Evolutionary conservation across 129 eudicot genomes (phyloP).

Genomic region (Rutidosis leptorrhynchoides): DNA sequence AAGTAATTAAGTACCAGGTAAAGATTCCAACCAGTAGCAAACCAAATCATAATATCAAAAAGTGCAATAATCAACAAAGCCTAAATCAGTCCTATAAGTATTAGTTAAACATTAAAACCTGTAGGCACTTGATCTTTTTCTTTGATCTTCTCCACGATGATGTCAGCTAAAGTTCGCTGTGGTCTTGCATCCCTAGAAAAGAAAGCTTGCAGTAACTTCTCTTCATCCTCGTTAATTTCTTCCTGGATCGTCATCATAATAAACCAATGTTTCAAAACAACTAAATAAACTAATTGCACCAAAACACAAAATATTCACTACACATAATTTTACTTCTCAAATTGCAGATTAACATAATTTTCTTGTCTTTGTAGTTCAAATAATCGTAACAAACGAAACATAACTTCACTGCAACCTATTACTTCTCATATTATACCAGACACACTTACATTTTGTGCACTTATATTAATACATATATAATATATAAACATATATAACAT

Average conservation of each 20-base stretch:
- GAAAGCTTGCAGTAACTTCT: slow-evolving; percentile 74
- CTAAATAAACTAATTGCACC: too few relatives aligned
- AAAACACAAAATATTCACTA: too few relatives aligned
- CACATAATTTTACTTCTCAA: not conserved
- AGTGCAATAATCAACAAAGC: not conserved
- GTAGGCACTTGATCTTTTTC: slow-evolving; percentile 64
- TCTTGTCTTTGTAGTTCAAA: not conserved
- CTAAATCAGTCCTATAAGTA: not conserved
- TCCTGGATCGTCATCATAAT: slow-evolving; percentile 46
- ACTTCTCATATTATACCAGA: not conserved
- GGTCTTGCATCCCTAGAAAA: slow-evolving; percentile 52
- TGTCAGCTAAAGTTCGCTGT: slow-evolving; percentile 68
- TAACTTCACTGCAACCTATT: not conserved
- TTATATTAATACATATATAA: too few relatives aligned
- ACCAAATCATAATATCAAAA: slow-evolving; percentile 5
- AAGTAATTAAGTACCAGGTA: not conserved
- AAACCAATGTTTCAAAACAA: too few relatives aligned
- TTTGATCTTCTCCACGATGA: slow-evolving; percentile 64
- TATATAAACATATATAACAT: too few relatives aligned
- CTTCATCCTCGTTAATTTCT: slow-evolving; percentile 76
- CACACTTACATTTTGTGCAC: too few relatives aligned
- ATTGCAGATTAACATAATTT: not conserved
- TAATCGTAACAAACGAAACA: not conserved
- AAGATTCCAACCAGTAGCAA: not conserved
- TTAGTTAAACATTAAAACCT: slow-evolving; percentile 36